Evolutionary conservation across 225 moss, liverwort and hornwort species (phyloP), one percentile per base, ranked within the genome.

Genomic region (Pseudisothecium myosuroides): DNA sequence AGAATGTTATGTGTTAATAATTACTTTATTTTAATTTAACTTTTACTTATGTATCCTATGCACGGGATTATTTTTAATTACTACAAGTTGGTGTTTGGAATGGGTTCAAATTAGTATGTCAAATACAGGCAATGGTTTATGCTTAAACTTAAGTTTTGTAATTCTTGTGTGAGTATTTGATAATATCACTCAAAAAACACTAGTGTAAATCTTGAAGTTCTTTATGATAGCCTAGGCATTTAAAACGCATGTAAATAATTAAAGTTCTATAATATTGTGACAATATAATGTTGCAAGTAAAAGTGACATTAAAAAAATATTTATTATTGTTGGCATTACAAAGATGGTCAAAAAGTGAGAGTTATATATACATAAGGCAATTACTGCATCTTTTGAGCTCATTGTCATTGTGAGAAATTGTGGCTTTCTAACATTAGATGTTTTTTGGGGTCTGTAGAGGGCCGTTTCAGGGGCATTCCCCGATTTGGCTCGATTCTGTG

Each of bases 71-170:
- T 2, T 74, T 45, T 45, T 47, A 17, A 74, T 29, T 29, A 29
- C 18, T 18, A 10, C 2, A 3, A 28, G 10, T 3, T 0, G 1
- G 2, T 43, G 27, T 41, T 2, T 2, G 7, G 3, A 4, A 14
- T 3, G 2, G 28, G 9, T 74, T 74, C 29, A 11, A 45, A 45
- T 17, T 11, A 29, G 18, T 75, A 4, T 49, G 49, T 75, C 1
- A 11, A 74, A n/a, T 18, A 18, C 16, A 31, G 0, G 6, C 27
- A 31, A 18, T 47, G 18, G 4, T 47, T 31, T 47, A 4, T 31
- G 2, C 13, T 75, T 11, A 19, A 49, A 31, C 41, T 32, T 32
- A 1, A 7, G 7, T 75, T 75, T 49, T 49, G 7, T 75, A 12
- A 75, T 75, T 50, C 32, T 50, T 76, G 12, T 20, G 18, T 49